These are phyloP conservation scores for Penicillium sp. DNA, from an alignment of 2,329 filamentous ascomycete species.

Conservation along the genomic window DNA sequence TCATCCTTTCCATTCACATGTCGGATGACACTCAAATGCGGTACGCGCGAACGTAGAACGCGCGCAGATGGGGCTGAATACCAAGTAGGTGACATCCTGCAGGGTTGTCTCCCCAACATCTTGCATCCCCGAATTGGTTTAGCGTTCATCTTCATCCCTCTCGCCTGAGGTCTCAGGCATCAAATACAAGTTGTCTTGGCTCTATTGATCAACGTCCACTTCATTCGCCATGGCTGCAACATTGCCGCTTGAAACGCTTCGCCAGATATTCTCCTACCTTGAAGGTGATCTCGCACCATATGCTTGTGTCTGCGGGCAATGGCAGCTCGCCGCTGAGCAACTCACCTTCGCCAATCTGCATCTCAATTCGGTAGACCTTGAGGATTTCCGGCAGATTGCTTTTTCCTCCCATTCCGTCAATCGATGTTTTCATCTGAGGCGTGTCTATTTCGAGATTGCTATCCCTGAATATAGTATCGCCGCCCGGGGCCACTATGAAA, in stretches of 20 bases:
- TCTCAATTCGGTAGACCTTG: neutral
- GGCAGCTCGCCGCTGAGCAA: neutral
- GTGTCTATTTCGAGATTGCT: neutral
- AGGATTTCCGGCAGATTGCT: neutral
- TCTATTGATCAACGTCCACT: neutral
- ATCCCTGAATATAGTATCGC: neutral
- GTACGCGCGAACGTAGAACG: too few relatives aligned
- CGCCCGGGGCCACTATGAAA: neutral
- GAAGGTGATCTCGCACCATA: neutral
- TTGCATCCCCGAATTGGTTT: constrained; percentile 19
- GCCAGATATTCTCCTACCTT: neutral
- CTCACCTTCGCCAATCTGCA: neutral
- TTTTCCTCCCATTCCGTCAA: neutral
- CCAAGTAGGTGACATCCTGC: neutral
- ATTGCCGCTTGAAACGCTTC: neutral
- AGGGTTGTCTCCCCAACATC: constrained; percentile 5
- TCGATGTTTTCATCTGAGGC: neutral
- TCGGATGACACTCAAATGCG: neutral
- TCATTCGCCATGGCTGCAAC: neutral
- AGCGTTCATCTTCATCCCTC: neutral
- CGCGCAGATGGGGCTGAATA: too few relatives aligned
- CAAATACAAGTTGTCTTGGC: neutral
- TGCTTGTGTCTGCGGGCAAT: neutral
- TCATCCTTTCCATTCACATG: neutral
- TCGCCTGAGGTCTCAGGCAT: neutral